These are phyloP conservation scores for Ploettnerulaceae sp. DNA, from an alignment of 2,329 filamentous ascomycete genomes.

Conservation along the genomic window DNA sequence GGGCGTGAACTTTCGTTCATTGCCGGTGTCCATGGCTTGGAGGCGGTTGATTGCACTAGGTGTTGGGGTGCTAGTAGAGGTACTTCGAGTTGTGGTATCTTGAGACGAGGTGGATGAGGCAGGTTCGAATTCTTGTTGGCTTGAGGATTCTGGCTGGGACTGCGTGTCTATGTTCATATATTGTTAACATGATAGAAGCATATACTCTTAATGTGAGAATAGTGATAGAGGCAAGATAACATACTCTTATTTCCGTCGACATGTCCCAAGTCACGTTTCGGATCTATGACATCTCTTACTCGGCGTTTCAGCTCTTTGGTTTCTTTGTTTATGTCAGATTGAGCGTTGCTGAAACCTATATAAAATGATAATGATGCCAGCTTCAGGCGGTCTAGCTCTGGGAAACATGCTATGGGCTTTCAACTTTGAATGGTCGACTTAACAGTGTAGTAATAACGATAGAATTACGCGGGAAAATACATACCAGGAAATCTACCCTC, in stretches of 20 bases:
- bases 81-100: neutral
- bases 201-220: neutral
- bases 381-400: too few species aligned
- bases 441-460: too few species aligned
- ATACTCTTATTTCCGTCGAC: slow-evolving; percentile 51
- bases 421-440: too few species aligned
- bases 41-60: slow-evolving; percentile 11
- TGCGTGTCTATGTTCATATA: neutral
- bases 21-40: neutral
- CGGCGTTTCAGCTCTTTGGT: slow-evolving; percentile 85
- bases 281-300: slow-evolving; percentile 78
- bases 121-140: neutral
- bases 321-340: slow-evolving; percentile 43
- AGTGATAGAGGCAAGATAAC: neutral
- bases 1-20: slow-evolving; percentile 16
- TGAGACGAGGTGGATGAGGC: neutral
- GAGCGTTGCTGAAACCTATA: neutral
- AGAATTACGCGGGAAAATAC: slow-evolving; percentile 10
- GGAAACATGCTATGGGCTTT: too few species aligned
- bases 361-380: neutral
- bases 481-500: slow-evolving; percentile 82
- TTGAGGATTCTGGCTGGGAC: neutral
- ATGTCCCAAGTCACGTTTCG: slow-evolving; percentile 73
- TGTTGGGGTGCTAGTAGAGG: neutral
- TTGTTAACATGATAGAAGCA: neutral